Base-by-base conservation (phyloP, 2,329 filamentous ascomycete species). In the Beauveria rudraprayagi region DNA sequence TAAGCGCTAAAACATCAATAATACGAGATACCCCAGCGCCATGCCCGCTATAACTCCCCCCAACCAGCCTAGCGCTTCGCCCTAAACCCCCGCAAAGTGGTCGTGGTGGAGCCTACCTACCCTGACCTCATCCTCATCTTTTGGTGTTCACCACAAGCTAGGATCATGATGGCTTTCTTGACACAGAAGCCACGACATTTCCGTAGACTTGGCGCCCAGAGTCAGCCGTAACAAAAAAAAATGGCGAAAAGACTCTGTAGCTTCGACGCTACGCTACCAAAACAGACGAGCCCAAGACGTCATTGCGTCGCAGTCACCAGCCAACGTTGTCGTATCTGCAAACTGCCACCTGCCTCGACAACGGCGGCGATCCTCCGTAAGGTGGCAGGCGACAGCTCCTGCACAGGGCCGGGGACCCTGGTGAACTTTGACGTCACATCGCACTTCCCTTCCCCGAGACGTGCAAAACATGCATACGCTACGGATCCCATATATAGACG, bases 401-500 rank as follows among this genome's bases (percentile, higher is more conserved):
- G 50, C 37, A 34, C 30, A 26, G 17, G 5, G 41, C 22, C 22
- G n/a, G 41, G 14, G 43, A 40, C 53, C 30, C 26, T 28, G 17
- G 17, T 26, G 9, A 22, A 34, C 26, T 50, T 50, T 50, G 48
- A 57, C 55, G 55, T 57, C 54, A 56, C 54, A 56, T 37, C n/a
- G 19, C 16, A 7, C 19, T 22, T 7, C n/a, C 2, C 11, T 17
- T 19, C 4, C 7, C 43, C 40, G 2, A 14, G 19, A 24, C 30
- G 3, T 41, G 14, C 37, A 44, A 55, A 24, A 55, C 37, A 30
- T 43, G 34, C 34, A 14, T 6, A 16, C 34, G 34, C 14, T 37
- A 16, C 34, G 16, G 34, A 37, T 14, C 34, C 34, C 50, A 55
- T 55, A 55, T 55, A 55, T 30, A 55, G 40, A 55, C 40, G 3